These are phyloP conservation scores for Aspergillus eucalypticola DNA, from an alignment of 2,329 filamentous ascomycete species.

Conservation along the genomic window DNA sequence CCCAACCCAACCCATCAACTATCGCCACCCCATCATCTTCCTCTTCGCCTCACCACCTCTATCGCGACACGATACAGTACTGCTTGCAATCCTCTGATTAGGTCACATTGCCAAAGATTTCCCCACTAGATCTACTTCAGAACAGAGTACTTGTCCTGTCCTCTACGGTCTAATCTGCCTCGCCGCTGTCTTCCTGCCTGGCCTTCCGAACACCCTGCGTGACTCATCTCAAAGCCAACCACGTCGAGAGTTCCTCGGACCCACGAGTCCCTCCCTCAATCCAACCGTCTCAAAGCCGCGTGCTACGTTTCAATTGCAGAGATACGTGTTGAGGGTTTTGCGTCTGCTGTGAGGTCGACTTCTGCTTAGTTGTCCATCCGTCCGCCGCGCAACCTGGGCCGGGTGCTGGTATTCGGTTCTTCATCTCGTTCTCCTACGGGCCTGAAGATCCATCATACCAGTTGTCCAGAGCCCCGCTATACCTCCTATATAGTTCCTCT, in stretches of 20 bases:
- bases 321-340: conserved; percentile 18
- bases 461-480: conserved; percentile 25
- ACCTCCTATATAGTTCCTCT: conserved; percentile 20
- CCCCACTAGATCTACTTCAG: conserved; percentile 19
- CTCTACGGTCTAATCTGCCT: conserved; percentile 1
- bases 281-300: conserved; percentile 10
- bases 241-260: conserved; percentile 19
- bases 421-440: conserved; percentile 19
- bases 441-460: conserved; percentile 26
- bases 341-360: conserved; percentile 12
- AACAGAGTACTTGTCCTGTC: conserved; percentile 18
- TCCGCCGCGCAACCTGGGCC: conserved; percentile 21
- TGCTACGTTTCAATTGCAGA: conserved; percentile 20
- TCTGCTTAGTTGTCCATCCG: conserved; percentile 19
- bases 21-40: conserved; percentile 10
- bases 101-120: conserved; percentile 6
- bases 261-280: conserved; percentile 13
- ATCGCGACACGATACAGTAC: conserved; percentile 12
- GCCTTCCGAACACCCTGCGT: conserved; percentile 23
- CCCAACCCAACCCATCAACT: conserved; percentile 3
- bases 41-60: not conserved
- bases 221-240: conserved; percentile 24
- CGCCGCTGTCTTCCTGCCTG: conserved; percentile 16
- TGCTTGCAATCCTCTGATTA: conserved; percentile 7
- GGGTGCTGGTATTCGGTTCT: conserved; percentile 30